Evolutionary conservation across 78 protist species (phyloP).

Genomic region (Trichosphaerium sp.): DNA sequence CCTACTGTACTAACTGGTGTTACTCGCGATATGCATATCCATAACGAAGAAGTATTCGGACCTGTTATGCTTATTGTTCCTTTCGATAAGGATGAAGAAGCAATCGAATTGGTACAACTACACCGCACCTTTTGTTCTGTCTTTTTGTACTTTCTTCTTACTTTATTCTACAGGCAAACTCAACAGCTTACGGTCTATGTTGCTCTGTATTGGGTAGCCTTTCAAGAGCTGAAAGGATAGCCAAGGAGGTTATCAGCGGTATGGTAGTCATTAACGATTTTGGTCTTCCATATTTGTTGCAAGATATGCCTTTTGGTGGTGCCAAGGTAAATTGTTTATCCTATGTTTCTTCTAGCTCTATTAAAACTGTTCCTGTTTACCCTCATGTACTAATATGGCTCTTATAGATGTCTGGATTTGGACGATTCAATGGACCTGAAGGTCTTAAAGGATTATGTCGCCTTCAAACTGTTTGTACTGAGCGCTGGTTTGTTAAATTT

Average conservation of each 20-base stretch:
- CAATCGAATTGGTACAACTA: neutral
- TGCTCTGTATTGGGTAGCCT: conserved; percentile 38
- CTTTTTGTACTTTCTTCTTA: too few species aligned
- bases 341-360: neutral
- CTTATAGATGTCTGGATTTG: conserved; percentile 41
- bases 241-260: conserved; percentile 38
- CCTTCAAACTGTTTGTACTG: conserved; percentile 31
- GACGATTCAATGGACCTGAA: conserved; percentile 60
- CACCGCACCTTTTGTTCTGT: neutral
- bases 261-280: conserved; percentile 66
- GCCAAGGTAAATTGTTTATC: conserved; percentile 20
- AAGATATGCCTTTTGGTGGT: conserved; percentile 76
- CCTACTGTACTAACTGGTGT: conserved; percentile 53
- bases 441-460: conserved; percentile 42
- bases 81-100: conserved; percentile 21
- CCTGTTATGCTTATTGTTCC: conserved; percentile 19
- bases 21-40: conserved; percentile 26
- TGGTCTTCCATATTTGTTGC: conserved; percentile 61
- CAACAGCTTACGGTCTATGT: conserved; percentile 55
- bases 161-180: conserved; percentile 41
- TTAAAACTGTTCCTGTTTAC: too few species aligned
- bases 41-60: conserved; percentile 45
- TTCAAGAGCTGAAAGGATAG: conserved; percentile 56
- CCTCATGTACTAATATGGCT: neutral
- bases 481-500: too few species aligned